Conservation (phyloP, 176 grass and related monocot species). For the Alopecurus myosuroides region DNA sequence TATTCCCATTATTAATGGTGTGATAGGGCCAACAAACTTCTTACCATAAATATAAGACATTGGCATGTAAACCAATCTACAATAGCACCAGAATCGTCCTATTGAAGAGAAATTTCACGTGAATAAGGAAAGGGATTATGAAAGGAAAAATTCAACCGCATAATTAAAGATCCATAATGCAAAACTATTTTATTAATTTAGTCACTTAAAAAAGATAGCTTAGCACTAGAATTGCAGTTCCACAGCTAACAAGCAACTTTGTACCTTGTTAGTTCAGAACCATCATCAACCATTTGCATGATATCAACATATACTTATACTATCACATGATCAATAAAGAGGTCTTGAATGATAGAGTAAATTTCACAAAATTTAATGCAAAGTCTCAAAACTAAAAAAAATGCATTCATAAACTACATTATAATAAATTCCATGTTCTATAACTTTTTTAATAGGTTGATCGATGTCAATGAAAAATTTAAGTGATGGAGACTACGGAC, state of each 20-base stretch:
- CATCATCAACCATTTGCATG: not conserved
- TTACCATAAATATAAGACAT: constrained; percentile 75
- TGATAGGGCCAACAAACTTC: constrained; percentile 60
- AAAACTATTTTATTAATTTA: not conserved
- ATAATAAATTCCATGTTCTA: not conserved
- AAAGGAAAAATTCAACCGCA: not conserved
- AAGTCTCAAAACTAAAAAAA: not conserved
- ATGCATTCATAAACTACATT: not conserved
- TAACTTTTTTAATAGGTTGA: not conserved
- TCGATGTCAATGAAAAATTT: not conserved
- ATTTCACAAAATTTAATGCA: not conserved
- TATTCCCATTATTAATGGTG: constrained; percentile 42
- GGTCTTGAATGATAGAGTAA: not conserved
- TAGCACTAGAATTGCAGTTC: not conserved
- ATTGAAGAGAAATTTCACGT: not conserved
- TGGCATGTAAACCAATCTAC: constrained; percentile 58
- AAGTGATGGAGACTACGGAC: not conserved
- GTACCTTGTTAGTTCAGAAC: not conserved
- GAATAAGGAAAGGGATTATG: not conserved
- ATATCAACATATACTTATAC: not conserved
- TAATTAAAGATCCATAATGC: not conserved
- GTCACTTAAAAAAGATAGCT: not conserved
- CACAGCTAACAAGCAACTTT: not conserved
- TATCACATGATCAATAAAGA: not conserved
- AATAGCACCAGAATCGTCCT: constrained; percentile 64